Base-by-base conservation (phyloP, 768 basidiomycete species). In the Suillus weaverae region DNA sequence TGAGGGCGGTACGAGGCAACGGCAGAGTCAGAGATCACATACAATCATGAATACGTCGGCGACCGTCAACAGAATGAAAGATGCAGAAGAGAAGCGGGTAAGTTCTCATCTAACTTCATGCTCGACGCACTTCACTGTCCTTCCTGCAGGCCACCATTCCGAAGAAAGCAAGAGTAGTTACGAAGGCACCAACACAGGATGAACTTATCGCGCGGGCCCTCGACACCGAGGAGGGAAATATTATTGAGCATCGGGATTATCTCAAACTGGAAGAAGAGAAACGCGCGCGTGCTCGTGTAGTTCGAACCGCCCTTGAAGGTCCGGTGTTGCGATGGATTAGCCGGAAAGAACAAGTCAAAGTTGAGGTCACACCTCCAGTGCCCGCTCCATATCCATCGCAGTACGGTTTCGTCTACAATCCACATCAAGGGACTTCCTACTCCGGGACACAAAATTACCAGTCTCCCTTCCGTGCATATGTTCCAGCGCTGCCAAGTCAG, bases 201-300 rank as follows among this genome's bases (percentile, higher is more conserved):
- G 91, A 95, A 70, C 84, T 95, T 9, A 90, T 96, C 63, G 87
- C 86, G 2, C 86, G 86, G 8, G 94, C 94, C 0, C 84, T 95
- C 20, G 91, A 94, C 70, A 92, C 88, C 61, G 94, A 95, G 74
- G 94, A 94, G 74, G 88, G 89, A 0, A 96, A 96, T 72, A 86
- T 89, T 26, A 81, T 82, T 6, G 88, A 92, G 55, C 91, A 95
- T 67, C 81, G 85, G 41, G 85, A 94, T 69, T 95, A 95, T 71
- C 85, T 95, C 35, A 84, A 82, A 59, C 76, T 86, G 2, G 94
- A 96, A 69, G 93, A 92, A 71, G 92, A 93, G 76, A 93, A 91
- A 68, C 86, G 92, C 9, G 87, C 85, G 70, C 86, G 86, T 38
- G 81, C 80, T 20, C 78, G 80, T 14, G 87, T 88, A 32, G 85